Evolutionary conservation across 2,329 filamentous ascomycete species (phyloP), one percentile per base, ranked within the genome.

Genomic region (Chalaropsis ovoidea): DNA sequence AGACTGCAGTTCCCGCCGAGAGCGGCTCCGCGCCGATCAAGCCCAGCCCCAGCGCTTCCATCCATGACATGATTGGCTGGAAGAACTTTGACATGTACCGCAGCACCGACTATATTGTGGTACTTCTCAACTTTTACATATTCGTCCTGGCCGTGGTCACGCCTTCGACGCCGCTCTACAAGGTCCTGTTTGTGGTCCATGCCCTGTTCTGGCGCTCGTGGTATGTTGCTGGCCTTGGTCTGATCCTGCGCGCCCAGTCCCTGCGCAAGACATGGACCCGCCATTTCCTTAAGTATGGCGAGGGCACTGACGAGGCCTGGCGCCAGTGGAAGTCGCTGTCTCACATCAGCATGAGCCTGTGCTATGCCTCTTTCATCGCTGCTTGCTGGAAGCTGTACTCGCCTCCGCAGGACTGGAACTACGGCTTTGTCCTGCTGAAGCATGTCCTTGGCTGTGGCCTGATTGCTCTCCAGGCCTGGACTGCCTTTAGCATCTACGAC

Each of bases 331-430:
- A 96, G 76, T 90, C 88, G 41, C 85, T 95, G 72, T 96, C 96
- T 72, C 90, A 99, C 73, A 80, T 97, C 70, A 95, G 90, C 76
- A 92, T 93, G 82, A 85, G 86, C 66, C 86, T 96, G 83, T 93
- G 89, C 75, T 93, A 96, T 72, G 82, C 87, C 22, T 93, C 89
- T 67, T 96, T 96, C 74, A 81, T 93, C 68, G 90, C 91, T 19
- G 91, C 92, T 1, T 90, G 89, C 70, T 97, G 90, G 90, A 99
- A 97, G 78, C 89, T 96, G 86, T 99, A 99, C 75, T 82, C 84
- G 7, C 77, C 90, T n/a, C 94, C 94, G 1, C 79, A 82, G 7
- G 88, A 95, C 73, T 96, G 93, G 90, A 85, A 81, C 64, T 90
- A 93, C 69, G 90, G 90, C n/a, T 83, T 92, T 70, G 88, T 88